Base-by-base conservation (phyloP, 2,329 filamentous ascomycete genomes). In the Colletotrichum sansevieriae region DNA sequence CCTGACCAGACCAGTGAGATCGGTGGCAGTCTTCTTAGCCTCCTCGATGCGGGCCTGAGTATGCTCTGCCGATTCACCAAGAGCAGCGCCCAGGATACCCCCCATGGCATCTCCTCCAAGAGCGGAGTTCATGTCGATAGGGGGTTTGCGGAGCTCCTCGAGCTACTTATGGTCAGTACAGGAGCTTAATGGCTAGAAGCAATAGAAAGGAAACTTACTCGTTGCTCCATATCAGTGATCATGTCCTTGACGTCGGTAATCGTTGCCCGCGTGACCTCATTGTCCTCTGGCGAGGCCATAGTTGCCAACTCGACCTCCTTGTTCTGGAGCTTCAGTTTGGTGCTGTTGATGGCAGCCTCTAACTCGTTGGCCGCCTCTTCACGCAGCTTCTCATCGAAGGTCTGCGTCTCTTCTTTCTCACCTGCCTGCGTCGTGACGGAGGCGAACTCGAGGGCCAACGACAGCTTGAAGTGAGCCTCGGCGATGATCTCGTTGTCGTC, bases 391-490 rank as follows among this genome's bases (percentile, higher is more conserved):
- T 93, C 90, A 76, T 94, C 91, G 63, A 94, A 84, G 70, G 81
- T 84, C 81, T 81, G 88, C 54, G 76, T 76, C 35, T 80, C 79
- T 12, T 78, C 78, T n/a, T 81, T 80, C 3, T 83, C 82, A 22
- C 76, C 79, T 61, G 84, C 81, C 51, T 87, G 85, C 15, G 87
- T 87, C 12, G 90, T 92, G 52, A 96, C 89, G 0, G 94, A 96
- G 4, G 93, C 93, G 74, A 98, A 98, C 77, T 99, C 96, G 33
- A 99, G 87, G 0, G 96, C 96, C 15, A 99, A 88, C 0, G 95
- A 97, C 29, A 99, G 90, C 81, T 98, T 98, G 84, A 92, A 99
- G 82, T 99, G 94, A 15, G 93, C 95, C 83, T 99, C 96, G 47
- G 96, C 95, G 65, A 98, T 87, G 59, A 97, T 87, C 74, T 94